Percentiles rank a stretch among this genome's conserved stretches.
Evolutionary conservation across 331 rosid species (phyloP).

Genomic region (Malus hybrid): DNA sequence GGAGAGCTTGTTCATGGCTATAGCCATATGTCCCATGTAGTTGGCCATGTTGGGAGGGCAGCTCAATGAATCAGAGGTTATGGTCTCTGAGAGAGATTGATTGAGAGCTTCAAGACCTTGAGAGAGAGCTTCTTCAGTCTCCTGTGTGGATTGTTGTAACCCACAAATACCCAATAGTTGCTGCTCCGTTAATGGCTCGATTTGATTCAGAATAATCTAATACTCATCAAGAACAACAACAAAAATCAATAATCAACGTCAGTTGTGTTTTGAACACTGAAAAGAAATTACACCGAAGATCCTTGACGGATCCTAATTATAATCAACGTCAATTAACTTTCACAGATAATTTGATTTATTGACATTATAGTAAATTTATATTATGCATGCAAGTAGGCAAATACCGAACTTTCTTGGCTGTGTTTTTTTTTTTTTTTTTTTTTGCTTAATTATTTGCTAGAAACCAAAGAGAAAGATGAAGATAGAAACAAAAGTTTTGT

Average conservation of each 20-base stretch:
- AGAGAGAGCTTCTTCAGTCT: conserved; percentile 75
- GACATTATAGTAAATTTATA: background rate
- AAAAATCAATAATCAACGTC: background rate
- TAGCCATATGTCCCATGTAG: conserved; percentile 98
- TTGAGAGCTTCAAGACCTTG: conserved; percentile 83
- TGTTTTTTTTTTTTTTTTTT: background rate
- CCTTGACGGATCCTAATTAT: background rate
- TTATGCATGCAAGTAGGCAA: background rate
- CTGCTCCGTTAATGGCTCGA: conserved; percentile 93
- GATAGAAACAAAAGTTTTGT: conserved; percentile 20
- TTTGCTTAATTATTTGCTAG: conserved; percentile 25
- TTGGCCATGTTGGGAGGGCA: conserved; percentile 77
- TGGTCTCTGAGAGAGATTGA: conserved; percentile 66
- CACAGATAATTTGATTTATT: background rate
- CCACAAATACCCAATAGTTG: conserved; percentile 77
- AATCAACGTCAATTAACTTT: background rate
- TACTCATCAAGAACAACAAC: background rate
- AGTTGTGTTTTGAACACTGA: background rate
- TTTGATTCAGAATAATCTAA: conserved; percentile 60
- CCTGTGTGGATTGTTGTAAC: conserved; percentile 84
- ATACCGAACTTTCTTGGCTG: background rate
- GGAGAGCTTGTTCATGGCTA: conserved; percentile 87
- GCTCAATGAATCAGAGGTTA: conserved; percentile 69
- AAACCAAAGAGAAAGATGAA: conserved; percentile 33
- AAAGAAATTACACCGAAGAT: background rate